Base-by-base conservation (phyloP, 2,329 filamentous ascomycete genomes). In the Epichloe coenophiala region DNA sequence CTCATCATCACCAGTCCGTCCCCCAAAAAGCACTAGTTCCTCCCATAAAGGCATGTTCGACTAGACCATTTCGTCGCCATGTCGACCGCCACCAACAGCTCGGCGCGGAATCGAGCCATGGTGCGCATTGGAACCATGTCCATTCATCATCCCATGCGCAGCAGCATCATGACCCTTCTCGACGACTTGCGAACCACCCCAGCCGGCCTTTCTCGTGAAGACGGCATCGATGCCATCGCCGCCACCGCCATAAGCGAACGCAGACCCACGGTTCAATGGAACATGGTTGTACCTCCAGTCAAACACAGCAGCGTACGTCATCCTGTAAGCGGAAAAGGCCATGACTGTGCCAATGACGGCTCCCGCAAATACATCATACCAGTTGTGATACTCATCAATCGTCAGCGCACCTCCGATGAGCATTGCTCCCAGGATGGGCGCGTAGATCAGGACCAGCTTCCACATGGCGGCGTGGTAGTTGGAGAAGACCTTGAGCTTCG, bases 381-480 rank as follows among this genome's bases (percentile, higher is more conserved):
- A 85, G 65, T 88, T 82, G 66, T 89, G 84, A 61, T 74, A 86
- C 61, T 86, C 78, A 56, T 88, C 80, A 51, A 88, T 86, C 0
- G 82, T 86, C 9, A 88, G 67, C 0, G 81, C 77, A 5, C 83
- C 83, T 1, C 76, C 83, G 42, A 88, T 86, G 2, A 88, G 68
- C 3, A 72, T 73, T 0, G 84, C 84, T 3, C 79, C 81, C 0
- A 88, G 76, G 3, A 88, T 66, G 0, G 85, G 84, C 0, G 78
- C 73, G 58, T 83, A 84, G 23, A 80, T 69, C 15, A 72, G 75
- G 35, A 84, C 70, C 12, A 87, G 66, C 67, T 88, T 88, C 84
- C 84, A 88, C 74, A 86, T 80, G 12, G 80, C 72, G 0, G 84
- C 78, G 60, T 87, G 84, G 62, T 84, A 83, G 69, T 86, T 83